Base-by-base conservation (phyloP, 2,329 filamentous ascomycete genomes). In the Colletotrichum noveboracense region DNA sequence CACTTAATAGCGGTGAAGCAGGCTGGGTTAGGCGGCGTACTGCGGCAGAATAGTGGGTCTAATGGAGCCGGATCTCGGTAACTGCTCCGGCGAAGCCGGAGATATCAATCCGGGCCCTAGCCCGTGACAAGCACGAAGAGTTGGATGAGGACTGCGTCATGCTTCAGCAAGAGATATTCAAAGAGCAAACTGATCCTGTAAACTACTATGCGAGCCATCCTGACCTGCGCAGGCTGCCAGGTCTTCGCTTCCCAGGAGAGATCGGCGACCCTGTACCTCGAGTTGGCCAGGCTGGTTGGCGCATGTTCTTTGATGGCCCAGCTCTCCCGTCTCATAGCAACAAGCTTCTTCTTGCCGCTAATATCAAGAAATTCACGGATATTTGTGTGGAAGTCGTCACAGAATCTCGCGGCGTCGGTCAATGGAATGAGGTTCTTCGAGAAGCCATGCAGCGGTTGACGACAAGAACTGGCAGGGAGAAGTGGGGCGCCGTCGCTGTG, bases 401-500 rank as follows among this genome's bases (percentile, higher is more conserved):
- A 52, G 43, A 52, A 0, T 21, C n/a, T 21, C 43, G 12, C 2
- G 43, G 43, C 4, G n/a, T 52, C n/a, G n/a, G 43, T 52, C n/a
- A 21, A 52, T 52, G 43, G 43, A 21, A 21, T 0, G 43, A 52
- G 0, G 10, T 52, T 4, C 43, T 52, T 52, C 43, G 43, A 0
- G n/a, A 21, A 5, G n/a, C 43, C 12, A 7, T 52, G 43, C 43
- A 52, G 6, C 10, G 43, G 43, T 52, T 52, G 0, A 0, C 0
- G 10, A 7, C 43, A 21, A 52, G n/a, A 10, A 21, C 43, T 21
- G 43, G n/a, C n/a, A 21, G 6, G n/a, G 43, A 21, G n/a, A 0
- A 3, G 10, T 52, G 10, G 43, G 18, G 0, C n/a, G 3, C 43
- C 0, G 43, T 52, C 43, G 0, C n/a, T 7, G 43, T 21, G 18